phyloP scores from a whole-genome alignment of 2,329 filamentous ascomycete genomes.

The Clathrospora elynae region DNA sequence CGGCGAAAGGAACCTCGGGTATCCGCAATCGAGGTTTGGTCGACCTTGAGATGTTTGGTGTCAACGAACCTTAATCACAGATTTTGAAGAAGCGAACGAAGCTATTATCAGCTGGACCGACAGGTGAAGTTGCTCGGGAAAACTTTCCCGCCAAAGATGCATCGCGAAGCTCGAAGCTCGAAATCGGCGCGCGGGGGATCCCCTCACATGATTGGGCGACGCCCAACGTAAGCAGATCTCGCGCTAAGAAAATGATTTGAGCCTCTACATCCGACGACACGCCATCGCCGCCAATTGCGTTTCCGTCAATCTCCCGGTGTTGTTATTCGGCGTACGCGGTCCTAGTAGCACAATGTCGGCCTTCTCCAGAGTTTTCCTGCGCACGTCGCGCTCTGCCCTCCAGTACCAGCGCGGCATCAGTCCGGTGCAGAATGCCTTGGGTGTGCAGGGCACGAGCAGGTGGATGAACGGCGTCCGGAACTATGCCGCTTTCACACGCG shows the following conservation, averaged over 20 bases:
- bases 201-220: constrained; percentile 27
- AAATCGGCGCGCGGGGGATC: constrained; percentile 15
- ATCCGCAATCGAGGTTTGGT: constrained; percentile 25
- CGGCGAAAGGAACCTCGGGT: constrained; percentile 47
- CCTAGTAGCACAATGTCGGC: constrained; percentile 70
- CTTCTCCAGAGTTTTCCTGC: constrained; percentile 80
- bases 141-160: constrained; percentile 19
- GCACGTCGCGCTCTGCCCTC: constrained; percentile 78
- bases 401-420: constrained; percentile 69
- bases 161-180: constrained; percentile 20
- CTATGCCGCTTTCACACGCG: constrained; percentile 77
- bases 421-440: constrained; percentile 74
- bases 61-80: too few relatives aligned
- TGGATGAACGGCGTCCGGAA: constrained; percentile 68
- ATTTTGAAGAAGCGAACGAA: not conserved
- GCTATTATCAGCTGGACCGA: not conserved
- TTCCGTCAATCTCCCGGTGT: constrained; percentile 33
- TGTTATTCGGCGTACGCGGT: constrained; percentile 26
- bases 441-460: constrained; percentile 65
- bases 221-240: constrained; percentile 20
- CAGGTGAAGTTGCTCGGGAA: constrained; percentile 12
- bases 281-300: constrained; percentile 37
- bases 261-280: constrained; percentile 23
- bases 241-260: constrained; percentile 43
- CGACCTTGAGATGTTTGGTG: constrained; percentile 8